These are phyloP conservation scores for Spizellomyces sp. DNA, from an alignment of 192 early-diverging fungal species.

Conservation along the genomic window DNA sequence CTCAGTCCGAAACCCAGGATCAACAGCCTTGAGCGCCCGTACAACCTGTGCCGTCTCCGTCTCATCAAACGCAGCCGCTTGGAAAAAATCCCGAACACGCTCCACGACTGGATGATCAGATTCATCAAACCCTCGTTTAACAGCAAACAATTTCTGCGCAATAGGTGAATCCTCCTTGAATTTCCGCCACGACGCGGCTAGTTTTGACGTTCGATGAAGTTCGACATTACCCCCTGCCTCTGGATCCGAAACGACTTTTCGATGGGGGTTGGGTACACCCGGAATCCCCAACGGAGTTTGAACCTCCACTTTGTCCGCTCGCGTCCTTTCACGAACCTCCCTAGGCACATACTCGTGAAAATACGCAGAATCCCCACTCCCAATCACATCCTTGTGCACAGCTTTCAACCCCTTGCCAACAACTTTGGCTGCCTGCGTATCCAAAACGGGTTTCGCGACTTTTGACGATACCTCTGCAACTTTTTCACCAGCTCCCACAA, in stretches of 20 bases:
- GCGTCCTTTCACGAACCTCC: conserved; percentile 42
- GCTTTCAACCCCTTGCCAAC: conserved; percentile 44
- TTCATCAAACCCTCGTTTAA: conserved; percentile 82
- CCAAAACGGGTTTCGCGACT: conserved; percentile 58
- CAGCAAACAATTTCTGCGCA: conserved; percentile 80
- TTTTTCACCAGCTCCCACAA: conserved; percentile 40
- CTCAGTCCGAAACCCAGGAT: conserved; percentile 85
- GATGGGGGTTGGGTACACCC: conserved; percentile 31
- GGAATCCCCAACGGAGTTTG: conserved; percentile 21
- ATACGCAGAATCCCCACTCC: conserved; percentile 32
- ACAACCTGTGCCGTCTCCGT: conserved; percentile 93
- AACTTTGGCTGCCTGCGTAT: conserved; percentile 53
- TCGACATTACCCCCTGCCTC: conserved; percentile 65
- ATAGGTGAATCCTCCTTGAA: conserved; percentile 89
- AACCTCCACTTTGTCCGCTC: conserved; percentile 21
- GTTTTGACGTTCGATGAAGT: conserved; percentile 81
- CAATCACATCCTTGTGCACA: conserved; percentile 45
- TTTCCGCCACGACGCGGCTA: conserved; percentile 89
- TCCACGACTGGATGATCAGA: conserved; percentile 87
- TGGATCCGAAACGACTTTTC: conserved; percentile 38
- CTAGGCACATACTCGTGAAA: conserved; percentile 52
- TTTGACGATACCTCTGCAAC: conserved; percentile 41
- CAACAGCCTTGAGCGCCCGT: conserved; percentile 77
- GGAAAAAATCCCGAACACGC: conserved; percentile 73
- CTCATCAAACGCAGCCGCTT: conserved; percentile 82